phyloP scores from a whole-genome alignment of 768 basidiomycete species.

The Botryobasidium botryosum region DNA sequence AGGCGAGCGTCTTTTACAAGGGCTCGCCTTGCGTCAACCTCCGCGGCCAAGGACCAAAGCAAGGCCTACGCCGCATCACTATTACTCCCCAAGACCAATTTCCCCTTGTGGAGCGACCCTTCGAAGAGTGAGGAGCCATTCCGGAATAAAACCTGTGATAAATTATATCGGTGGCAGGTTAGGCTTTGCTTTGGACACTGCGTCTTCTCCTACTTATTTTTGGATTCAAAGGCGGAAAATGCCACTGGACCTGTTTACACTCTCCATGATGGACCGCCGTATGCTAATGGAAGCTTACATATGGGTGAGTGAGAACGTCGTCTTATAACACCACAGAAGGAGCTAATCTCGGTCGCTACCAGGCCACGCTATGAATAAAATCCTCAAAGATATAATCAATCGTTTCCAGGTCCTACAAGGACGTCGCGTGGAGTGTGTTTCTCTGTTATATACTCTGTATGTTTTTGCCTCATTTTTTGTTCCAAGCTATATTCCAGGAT shows the following conservation, averaged over 20 bases:
- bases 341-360: not conserved
- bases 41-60: not conserved
- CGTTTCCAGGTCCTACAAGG: constrained; percentile 72
- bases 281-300: constrained; percentile 91
- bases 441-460: not conserved
- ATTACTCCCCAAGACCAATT: constrained; percentile 63
- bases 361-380: constrained; percentile 96
- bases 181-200: not conserved
- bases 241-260: constrained; percentile 56
- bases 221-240: constrained; percentile 37
- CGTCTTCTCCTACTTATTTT: not conserved
- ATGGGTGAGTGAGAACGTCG: constrained; percentile 68
- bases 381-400: constrained; percentile 89
- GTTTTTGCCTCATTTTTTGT: not conserved
- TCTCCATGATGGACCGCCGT: constrained; percentile 91
- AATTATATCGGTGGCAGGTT: constrained; percentile 44
- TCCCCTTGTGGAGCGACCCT: constrained; percentile 56
- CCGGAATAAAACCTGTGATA: constrained; percentile 45
- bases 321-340: not conserved
- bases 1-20: not conserved
- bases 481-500: constrained; percentile 81
- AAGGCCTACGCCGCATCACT: constrained; percentile 43
- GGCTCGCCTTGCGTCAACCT: not conserved
- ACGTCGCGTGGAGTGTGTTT: constrained; percentile 59
- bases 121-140: constrained; percentile 42